Conservation (phyloP, 495 filamentous ascomycete genomes). For the Mycothermus thermophilus region DNA sequence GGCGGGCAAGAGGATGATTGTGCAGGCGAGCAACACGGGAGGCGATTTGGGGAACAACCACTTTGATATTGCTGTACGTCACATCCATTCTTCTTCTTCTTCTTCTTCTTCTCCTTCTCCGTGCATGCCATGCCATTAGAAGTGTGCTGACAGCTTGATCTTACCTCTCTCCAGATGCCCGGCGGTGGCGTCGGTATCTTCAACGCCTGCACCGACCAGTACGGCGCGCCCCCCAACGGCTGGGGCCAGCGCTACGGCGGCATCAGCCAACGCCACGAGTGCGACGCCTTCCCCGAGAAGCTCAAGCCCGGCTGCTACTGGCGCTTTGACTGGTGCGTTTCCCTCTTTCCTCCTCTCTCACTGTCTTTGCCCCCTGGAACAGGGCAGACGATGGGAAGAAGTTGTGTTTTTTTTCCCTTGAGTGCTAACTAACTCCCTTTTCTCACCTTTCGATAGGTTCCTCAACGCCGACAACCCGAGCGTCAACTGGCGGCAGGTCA, state of each 20-base stretch:
- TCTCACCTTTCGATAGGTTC: slow-evolving; percentile 56
- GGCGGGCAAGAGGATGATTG: slow-evolving; percentile 48
- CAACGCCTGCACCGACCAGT: slow-evolving; percentile 49
- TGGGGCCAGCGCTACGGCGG: slow-evolving; percentile 56
- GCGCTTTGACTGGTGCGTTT: slow-evolving; percentile 44
- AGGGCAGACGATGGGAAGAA: slow-evolving; percentile 9
- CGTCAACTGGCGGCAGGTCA: slow-evolving; percentile 41
- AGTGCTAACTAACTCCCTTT: no score
- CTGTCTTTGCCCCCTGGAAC: not conserved
- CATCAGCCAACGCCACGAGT: slow-evolving; percentile 35
- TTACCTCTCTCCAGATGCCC: slow-evolving; percentile 35
- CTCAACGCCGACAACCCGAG: slow-evolving; percentile 45
- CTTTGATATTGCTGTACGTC: slow-evolving; percentile 44
- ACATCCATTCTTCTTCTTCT: not conserved
- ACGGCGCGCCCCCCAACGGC: slow-evolving; percentile 40
- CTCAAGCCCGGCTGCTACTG: slow-evolving; percentile 53
- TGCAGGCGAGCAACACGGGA: slow-evolving; percentile 56
- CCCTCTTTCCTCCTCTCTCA: not conserved
- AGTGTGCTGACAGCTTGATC: not conserved
- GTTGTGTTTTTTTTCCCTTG: no score
- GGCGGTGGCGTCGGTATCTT: slow-evolving; percentile 52
- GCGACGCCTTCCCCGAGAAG: slow-evolving; percentile 39
- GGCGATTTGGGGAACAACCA: slow-evolving; percentile 44
- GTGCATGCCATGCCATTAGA: no score
- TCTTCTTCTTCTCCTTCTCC: not conserved